These are phyloP conservation scores for Ganoderma sinense DNA, from an alignment of 1,284 basidiomycete species.

Conservation along the genomic window DNA sequence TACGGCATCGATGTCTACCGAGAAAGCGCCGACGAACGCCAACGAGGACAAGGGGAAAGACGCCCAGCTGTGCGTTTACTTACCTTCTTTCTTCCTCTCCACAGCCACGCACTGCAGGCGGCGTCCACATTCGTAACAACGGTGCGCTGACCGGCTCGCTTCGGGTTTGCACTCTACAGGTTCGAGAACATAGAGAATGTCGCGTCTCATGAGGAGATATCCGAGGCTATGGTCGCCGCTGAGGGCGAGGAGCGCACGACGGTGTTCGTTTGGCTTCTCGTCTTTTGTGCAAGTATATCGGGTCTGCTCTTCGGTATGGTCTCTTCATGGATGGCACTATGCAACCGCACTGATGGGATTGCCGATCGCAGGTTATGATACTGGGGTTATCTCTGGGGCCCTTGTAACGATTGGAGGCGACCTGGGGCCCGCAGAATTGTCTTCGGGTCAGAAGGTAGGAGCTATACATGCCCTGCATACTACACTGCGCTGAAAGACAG, in stretches of 20 bases:
- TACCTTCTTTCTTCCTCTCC: neutral
- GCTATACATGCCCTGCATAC: too few species aligned
- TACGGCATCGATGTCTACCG: neutral
- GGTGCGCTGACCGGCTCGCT: neutral
- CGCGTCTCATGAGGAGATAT: constrained; percentile 57
- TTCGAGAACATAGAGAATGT: constrained; percentile 36
- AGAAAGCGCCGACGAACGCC: neutral
- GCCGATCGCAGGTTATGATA: constrained; percentile 71
- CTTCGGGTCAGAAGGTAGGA: constrained; percentile 70
- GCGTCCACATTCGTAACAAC: neutral
- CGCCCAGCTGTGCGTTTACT: constrained; percentile 7
- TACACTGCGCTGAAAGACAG: neutral
- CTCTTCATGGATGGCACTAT: neutral
- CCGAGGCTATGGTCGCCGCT: constrained; percentile 65
- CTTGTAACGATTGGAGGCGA: constrained; percentile 78
- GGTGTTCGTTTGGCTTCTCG: constrained; percentile 76
- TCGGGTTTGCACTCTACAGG: constrained; percentile 16
- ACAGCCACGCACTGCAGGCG: neutral
- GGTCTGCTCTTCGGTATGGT: constrained; percentile 78
- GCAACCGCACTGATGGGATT: neutral
- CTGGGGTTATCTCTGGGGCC: constrained; percentile 81
- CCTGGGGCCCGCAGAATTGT: constrained; percentile 65
- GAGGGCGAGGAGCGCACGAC: constrained; percentile 76
- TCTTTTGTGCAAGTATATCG: constrained; percentile 73
- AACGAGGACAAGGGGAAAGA: neutral